Base-by-base conservation (phyloP, 2,329 filamentous ascomycete genomes). In the Sporothrix pseudoabietina region DNA sequence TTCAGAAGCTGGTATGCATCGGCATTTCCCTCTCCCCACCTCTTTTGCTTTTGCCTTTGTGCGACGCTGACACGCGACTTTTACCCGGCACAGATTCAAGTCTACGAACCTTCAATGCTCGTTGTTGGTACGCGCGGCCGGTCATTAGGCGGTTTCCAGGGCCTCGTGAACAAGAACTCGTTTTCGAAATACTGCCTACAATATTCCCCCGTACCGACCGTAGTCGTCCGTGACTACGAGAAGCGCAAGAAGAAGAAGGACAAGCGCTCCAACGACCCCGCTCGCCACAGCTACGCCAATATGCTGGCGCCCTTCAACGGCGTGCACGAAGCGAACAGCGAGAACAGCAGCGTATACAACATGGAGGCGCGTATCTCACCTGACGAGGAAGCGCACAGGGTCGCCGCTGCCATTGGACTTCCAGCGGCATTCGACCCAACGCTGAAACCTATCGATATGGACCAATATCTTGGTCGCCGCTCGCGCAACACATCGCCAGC, bases 171-270 rank as follows among this genome's bases (percentile, higher is more conserved):
- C 68, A 88, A 87, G 59, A 96, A 94, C 76, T 96, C 92, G 0
- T 94, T 97, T 61, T 97, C 93, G 35, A 97, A 97, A 80, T 98
- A 97, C 82, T 97, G 94, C 78, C 86, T 97, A 14, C 94, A 98
- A 80, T 94, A 97, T 80, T 97, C 93, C 1, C 94, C 94, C 0
- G 93, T 98, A 1, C 94, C 94, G 0, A 94, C 97, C 8, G 94
- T 97, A 41, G 94, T 98, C 44, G 94, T 97, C 10, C 89, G 94
- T 4, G 94, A 94, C 49, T 92, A 91, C 44, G 92, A 92, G 75
- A 97, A 97, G 83, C 91, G 94, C 26, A 89, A 93, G 79, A 96
- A 96, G 83, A 97, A 97, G 84, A 97, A 96, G 82, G 87, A 88
- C 74, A 97, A 97, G 84, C 90, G 94, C 41, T 87, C 90, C 69